phyloP scores from a whole-genome alignment of 2,329 filamentous ascomycete genomes.

The Curvularia hawaiiensis region DNA sequence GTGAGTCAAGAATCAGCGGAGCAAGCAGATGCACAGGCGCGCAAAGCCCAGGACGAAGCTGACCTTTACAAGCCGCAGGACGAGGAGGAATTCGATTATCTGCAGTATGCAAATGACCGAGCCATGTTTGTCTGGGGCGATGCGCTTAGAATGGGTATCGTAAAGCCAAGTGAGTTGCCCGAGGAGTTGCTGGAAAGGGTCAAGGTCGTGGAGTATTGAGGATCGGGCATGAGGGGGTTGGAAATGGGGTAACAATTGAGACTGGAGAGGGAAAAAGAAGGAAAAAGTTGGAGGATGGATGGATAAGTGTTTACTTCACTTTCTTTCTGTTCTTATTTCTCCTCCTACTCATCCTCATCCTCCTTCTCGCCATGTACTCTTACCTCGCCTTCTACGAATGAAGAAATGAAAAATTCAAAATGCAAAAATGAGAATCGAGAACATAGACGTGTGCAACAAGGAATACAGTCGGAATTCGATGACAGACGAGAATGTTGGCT shows the following conservation, averaged over 20 bases:
- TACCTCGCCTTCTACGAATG: neutral
- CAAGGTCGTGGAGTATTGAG: slow-evolving; percentile 71
- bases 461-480: too few species aligned
- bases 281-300: neutral
- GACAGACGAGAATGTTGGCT: too few species aligned
- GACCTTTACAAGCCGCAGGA: slow-evolving; percentile 57
- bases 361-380: neutral
- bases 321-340: too few species aligned
- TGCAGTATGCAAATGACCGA: slow-evolving; percentile 87
- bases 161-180: slow-evolving; percentile 77
- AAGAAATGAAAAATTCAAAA: too few species aligned
- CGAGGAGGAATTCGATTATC: slow-evolving; percentile 84
- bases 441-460: too few species aligned
- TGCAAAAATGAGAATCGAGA: neutral
- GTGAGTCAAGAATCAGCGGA: slow-evolving; percentile 33
- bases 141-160: slow-evolving; percentile 75
- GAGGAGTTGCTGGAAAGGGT: slow-evolving; percentile 65
- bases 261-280: neutral
- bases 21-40: slow-evolving; percentile 30
- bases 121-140: slow-evolving; percentile 96
- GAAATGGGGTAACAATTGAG: neutral
- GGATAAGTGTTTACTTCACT: too few species aligned
- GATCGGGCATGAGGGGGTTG: too few species aligned
- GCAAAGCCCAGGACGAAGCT: slow-evolving; percentile 31
- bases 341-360: too few species aligned